Base-by-base conservation (phyloP, 2,329 filamentous ascomycete species). In the Didymosphaeria variabile region DNA sequence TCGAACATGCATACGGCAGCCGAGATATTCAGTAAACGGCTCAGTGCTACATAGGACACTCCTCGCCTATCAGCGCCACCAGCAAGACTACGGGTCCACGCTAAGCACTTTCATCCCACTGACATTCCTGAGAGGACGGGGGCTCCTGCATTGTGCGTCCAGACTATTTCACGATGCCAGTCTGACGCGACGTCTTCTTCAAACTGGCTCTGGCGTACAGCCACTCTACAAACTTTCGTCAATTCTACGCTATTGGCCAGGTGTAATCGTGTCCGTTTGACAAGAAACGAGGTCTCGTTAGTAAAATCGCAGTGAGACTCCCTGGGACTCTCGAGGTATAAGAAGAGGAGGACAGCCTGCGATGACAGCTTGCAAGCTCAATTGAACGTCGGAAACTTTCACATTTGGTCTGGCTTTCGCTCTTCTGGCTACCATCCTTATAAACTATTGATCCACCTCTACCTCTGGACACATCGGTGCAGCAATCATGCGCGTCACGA, bases 401-500 rank as follows among this genome's bases (percentile, higher is more conserved):
- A 17, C 40, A 31, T 7, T 23, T 38, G 15, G 45, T 34, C 23
- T n/a, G 38, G 2, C n/a, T n/a, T n/a, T 40, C 38, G 9, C 38
- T n/a, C 38, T 17, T 12, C 29, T 26, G 17, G 1, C 13, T 15
- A 32, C 38, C n/a, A 45, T 21, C 5, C 26, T 29, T n/a, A 31
- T n/a, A 19, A n/a, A 15, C 47, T 5, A 3, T 17, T 5, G 1
- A 40, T 23, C 52, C 5, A 45, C 13, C 42, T 45, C 55, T 34
- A 29, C 19, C 26, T 38, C 32, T 45, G 26, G n/a, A 19, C 40
- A 17, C 40, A 32, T 36, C 21, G 42, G 6, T 38, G 6, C 19
- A 50, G 21, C 44, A 44, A 62, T 19, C 3, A 73, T 75, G 72
- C 66, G 52, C 32, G 38, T 69, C 55, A 49, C 62, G n/a, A 54